A percentile compares a stretch with the other conserved stretches of the same genome.
These are phyloP conservation scores for Silene uniflora DNA, from an alignment of 148 eudicot species.

Conservation along the genomic window DNA sequence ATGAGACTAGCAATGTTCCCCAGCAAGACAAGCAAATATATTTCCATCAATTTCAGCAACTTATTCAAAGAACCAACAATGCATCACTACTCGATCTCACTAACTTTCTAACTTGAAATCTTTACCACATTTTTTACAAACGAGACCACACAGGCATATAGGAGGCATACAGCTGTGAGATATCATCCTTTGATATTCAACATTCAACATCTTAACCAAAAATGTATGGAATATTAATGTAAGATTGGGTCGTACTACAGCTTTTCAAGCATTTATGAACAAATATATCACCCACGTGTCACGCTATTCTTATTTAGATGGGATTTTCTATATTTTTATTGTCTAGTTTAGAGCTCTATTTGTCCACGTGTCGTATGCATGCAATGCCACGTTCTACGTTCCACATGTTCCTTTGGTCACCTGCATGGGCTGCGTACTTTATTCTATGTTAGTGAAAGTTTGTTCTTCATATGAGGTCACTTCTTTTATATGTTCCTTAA, in stretches of 20 bases:
- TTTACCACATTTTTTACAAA: neutral
- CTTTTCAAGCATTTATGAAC: neutral
- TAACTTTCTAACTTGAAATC: neutral
- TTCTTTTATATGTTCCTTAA: too few species aligned
- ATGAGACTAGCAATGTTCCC: constrained; percentile 1
- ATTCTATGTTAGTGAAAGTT: neutral
- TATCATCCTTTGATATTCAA: too few species aligned
- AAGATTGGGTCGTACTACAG: neutral
- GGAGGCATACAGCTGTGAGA: neutral
- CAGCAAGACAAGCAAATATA: neutral
- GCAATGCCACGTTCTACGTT: neutral
- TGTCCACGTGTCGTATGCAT: neutral
- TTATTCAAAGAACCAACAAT: constrained; percentile 1
- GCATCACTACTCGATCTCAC: neutral
- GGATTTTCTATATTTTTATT: neutral
- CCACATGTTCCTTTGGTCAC: neutral
- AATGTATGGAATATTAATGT: neutral
- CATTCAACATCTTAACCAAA: neutral
- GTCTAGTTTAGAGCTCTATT: neutral
- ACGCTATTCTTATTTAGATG: neutral
- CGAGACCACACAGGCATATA: constrained; percentile 1
- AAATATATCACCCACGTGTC: neutral
- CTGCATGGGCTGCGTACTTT: constrained; percentile 8
- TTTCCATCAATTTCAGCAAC: neutral
- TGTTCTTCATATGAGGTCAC: neutral